Conservation (phyloP, 352 stramenopile species). For the Albugo laibachii region DNA sequence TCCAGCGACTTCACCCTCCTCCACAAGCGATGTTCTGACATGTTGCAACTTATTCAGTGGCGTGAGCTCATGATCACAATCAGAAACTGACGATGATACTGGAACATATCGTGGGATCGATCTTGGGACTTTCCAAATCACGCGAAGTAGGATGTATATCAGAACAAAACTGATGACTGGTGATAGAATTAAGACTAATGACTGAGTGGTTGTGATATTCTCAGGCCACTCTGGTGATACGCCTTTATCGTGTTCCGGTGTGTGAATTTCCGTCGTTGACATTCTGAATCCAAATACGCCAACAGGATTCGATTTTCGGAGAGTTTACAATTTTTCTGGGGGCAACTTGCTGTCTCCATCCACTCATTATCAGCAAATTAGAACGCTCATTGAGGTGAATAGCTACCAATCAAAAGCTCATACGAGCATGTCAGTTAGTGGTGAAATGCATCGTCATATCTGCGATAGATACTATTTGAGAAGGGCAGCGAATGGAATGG, state of each 20-base stretch:
- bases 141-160: slow-evolving; percentile 38
- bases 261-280: no score
- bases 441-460: no score
- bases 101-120: slow-evolving; percentile 16
- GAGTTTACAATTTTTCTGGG: no score
- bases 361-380: no score
- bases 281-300: no score
- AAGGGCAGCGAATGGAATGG: no score
- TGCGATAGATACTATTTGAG: no score
- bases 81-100: slow-evolving; percentile 4
- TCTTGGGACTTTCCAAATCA: slow-evolving; percentile 32
- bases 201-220: slow-evolving; percentile 1
- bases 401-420: no score
- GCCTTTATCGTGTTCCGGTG: background rate
- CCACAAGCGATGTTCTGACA: slow-evolving; percentile 30
- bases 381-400: no score
- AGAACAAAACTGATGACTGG: slow-evolving; percentile 24
- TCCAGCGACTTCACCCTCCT: slow-evolving; percentile 39
- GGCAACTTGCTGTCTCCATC: no score
- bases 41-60: slow-evolving; percentile 16
- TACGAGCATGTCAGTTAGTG: no score
- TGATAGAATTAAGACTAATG: slow-evolving; percentile 16
- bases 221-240: background rate
- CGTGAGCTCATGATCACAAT: slow-evolving; percentile 9
- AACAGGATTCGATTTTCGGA: no score